phyloP scores from a whole-genome alignment of 805 yeast species.

The Saturnispora ahearnii region DNA sequence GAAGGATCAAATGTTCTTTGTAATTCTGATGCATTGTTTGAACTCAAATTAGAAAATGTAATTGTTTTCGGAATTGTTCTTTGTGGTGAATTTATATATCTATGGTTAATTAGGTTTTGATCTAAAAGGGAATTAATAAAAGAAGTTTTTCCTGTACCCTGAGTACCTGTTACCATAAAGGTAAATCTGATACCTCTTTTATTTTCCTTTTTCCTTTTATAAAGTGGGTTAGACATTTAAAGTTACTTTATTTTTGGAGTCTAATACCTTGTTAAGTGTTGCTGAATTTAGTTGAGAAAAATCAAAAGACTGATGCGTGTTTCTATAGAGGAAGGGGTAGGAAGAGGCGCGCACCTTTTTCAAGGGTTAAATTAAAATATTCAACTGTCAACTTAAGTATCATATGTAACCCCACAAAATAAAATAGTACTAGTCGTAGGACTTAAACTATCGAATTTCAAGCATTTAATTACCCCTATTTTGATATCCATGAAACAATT shows the following conservation, averaged over 20 bases:
- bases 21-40: conserved; percentile 47
- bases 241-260: not conserved
- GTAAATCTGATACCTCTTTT: conserved; percentile 69
- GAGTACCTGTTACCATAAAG: conserved; percentile 61
- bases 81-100: conserved; percentile 36
- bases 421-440: no score
- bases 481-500: no score
- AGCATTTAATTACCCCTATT: no score
- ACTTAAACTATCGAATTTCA: no score
- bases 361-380: no score
- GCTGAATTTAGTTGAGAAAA: no score
- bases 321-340: no score
- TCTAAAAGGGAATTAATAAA: conserved; percentile 62
- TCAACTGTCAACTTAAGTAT: no score
- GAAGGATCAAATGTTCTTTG: conserved; percentile 54
- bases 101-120: conserved; percentile 51
- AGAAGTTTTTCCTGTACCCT: conserved; percentile 73
- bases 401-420: no score
- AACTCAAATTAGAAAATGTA: conserved; percentile 52
- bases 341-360: no score
- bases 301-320: no score
- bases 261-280: not conserved
- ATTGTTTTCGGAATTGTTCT: conserved; percentile 36
- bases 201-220: conserved; percentile 53
- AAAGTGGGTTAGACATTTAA: conserved; percentile 6